Base-by-base conservation (phyloP, 805 yeast species). In the Wickerhamiella domercqiae region DNA sequence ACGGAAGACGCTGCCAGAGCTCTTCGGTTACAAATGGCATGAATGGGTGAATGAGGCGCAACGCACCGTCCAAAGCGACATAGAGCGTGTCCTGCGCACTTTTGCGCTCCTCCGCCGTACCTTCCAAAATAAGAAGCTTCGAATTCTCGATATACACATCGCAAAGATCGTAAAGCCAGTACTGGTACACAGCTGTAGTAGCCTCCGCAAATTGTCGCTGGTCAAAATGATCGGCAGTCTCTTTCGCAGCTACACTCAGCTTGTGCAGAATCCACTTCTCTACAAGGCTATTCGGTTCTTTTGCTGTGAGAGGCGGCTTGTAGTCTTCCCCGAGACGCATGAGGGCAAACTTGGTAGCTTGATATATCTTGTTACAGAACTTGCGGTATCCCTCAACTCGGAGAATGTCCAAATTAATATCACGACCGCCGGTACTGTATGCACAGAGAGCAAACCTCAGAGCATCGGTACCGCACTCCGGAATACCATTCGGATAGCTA, bases 391-490 rank as follows among this genome's bases (percentile, higher is more conserved):
- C 98, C 60, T 90, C 97, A 49, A 90, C 95, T 65, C 97, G 79
- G 59, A 83, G 67, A 51, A 90, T 84, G 58, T 90, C 96, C 58
- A 90, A 70, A 66, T 90, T 90, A 60, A 90, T 90, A 55, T 90
- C 98, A 64, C 97, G 77, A 52, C 96, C 97, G 65, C 98, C 98
- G 35, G 97, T 87, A 37, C 94, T 79, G 68, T 87, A 90, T 37
- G 96, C 95, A 72, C 97, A 90, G 48, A 87, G 71, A 29, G 98
- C 97, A 58, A 90, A 90, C 67, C 98, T 77, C 65, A 90, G 67
- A 32, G 98, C 98, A 62, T 90, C 98, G 36, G 97, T 86, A 67
- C 98, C 98, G 71, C 98, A 90, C 66, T 90, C 94, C 40, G 97
- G 96, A 49, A 87, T 86, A 66, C 98, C 98, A 50, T 76, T 75